A percentile compares a stretch with the other conserved stretches of the same genome.
Conservation (phyloP, 1,284 basidiomycete species). For the Cryptococcus sp. region DNA sequence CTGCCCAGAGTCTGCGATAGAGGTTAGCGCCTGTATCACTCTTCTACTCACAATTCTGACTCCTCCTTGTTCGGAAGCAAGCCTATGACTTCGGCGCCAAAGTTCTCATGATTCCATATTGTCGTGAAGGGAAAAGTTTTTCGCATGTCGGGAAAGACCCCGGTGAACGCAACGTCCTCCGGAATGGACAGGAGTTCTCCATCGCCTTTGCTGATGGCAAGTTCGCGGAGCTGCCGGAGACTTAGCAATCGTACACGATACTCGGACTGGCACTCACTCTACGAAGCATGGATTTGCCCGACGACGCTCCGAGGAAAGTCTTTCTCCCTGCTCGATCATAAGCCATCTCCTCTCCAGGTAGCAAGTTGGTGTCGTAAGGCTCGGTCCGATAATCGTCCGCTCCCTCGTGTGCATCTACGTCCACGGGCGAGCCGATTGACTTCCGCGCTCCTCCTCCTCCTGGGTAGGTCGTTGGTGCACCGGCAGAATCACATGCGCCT, state of each 20-base stretch:
- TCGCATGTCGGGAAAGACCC: slow-evolving; percentile 49
- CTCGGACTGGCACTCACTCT: slow-evolving; percentile 21
- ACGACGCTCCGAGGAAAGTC: slow-evolving; percentile 44
- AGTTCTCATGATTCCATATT: slow-evolving; percentile 55
- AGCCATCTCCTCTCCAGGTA: slow-evolving; percentile 49
- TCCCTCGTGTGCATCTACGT: slow-evolving; percentile 1
- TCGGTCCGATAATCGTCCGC: slow-evolving; percentile 32
- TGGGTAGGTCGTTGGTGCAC: slow-evolving; percentile 11
- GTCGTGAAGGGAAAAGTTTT: slow-evolving; percentile 55
- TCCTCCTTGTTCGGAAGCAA: slow-evolving; percentile 46
- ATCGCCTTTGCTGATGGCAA: slow-evolving; percentile 29
- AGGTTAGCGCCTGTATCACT: slow-evolving; percentile 1
- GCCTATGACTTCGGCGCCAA: slow-evolving; percentile 50
- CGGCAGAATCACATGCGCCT: slow-evolving; percentile 18
- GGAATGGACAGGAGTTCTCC: slow-evolving; percentile 39
- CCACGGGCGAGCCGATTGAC: neutral
- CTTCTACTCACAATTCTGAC: slow-evolving; percentile 39
- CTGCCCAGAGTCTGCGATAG: slow-evolving; percentile 32
- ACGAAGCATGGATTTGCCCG: slow-evolving; percentile 47
- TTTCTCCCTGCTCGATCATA: slow-evolving; percentile 39
- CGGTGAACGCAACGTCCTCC: slow-evolving; percentile 49
- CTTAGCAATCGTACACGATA: neutral
- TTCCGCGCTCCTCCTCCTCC: neutral
- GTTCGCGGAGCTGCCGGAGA: slow-evolving; percentile 30
- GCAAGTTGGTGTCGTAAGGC: slow-evolving; percentile 38